Evolutionary conservation across 139 green algal genomes (phyloP).

Genomic region (Picocystis salinarum): DNA sequence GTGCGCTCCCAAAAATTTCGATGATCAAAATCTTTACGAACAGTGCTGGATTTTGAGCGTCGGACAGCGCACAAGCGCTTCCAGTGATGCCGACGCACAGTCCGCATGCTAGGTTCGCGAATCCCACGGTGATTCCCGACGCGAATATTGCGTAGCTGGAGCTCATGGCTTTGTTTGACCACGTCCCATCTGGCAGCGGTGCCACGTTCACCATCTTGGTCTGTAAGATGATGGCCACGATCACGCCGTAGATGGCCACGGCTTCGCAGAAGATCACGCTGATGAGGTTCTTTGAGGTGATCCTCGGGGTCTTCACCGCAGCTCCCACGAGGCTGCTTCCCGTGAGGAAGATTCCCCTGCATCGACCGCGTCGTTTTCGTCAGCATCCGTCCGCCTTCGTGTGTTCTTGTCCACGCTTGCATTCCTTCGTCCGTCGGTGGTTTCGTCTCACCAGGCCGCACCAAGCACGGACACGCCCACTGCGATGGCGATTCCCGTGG

Average conservation of each 20-base stretch:
- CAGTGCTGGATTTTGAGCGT: conserved; percentile 89
- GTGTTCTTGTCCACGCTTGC: neutral
- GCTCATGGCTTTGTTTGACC: conserved; percentile 10
- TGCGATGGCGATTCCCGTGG: conserved; percentile 57
- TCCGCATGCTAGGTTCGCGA: conserved; percentile 92
- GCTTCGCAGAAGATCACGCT: conserved; percentile 99
- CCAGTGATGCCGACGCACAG: conserved; percentile 97
- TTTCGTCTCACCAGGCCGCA: conserved; percentile 60
- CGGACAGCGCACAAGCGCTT: conserved; percentile 79
- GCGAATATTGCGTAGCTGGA: conserved; percentile 88
- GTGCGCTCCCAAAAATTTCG: conserved; percentile 94
- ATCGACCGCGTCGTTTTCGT: too few relatives aligned
- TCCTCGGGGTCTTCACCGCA: conserved; percentile 77
- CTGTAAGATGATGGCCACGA: conserved; percentile 96
- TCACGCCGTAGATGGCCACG: conserved; percentile 97
- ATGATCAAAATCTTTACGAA: conserved; percentile 99
- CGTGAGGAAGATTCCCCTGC: conserved; percentile 97
- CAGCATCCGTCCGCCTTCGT: conserved; percentile 2
- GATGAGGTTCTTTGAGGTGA: conserved; percentile 99
- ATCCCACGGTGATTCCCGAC: conserved; percentile 75
- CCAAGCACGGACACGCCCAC: conserved; percentile 84
- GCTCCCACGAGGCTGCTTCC: conserved; percentile 84
- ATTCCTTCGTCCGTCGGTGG: neutral
- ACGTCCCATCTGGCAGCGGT: conserved; percentile 11
- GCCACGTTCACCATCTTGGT: conserved; percentile 71